A percentile compares a stretch with the other conserved stretches of the same genome.
phyloP scores from a whole-genome alignment of 768 basidiomycete species.

The Calocybe gangraenosa region DNA sequence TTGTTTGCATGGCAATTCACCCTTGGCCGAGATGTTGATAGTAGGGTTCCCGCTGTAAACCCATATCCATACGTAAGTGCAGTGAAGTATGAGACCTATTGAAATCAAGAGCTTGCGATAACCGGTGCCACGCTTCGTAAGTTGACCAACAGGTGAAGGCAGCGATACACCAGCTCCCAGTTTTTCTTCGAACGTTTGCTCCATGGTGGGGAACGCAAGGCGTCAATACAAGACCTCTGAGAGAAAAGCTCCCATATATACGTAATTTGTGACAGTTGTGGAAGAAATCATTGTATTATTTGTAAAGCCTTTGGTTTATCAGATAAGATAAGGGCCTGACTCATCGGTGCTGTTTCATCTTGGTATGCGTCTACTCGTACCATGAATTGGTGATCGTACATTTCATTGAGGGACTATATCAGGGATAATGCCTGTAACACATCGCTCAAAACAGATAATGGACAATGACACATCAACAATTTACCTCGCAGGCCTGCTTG shows the following conservation, averaged over 20 bases:
- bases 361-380: too few species aligned
- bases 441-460: not conserved
- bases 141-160: not conserved
- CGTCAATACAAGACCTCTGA: too few species aligned
- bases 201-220: conserved; percentile 5
- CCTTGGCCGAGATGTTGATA: not conserved
- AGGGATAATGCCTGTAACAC: conserved; percentile 7
- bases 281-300: too few species aligned
- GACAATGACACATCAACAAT: not conserved
- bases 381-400: too few species aligned
- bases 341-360: too few species aligned
- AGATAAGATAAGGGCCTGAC: too few species aligned
- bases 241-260: too few species aligned
- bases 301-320: too few species aligned
- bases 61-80: conserved; percentile 10
- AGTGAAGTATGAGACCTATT: conserved; percentile 3
- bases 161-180: not conserved
- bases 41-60: not conserved
- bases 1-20: conserved; percentile 27
- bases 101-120: conserved; percentile 1
- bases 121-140: not conserved
- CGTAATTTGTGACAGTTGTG: too few species aligned
- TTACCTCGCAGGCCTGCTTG: conserved; percentile 19
- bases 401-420: too few species aligned
- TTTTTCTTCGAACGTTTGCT: conserved; percentile 4